Base-by-base conservation (phyloP, 495 filamentous ascomycete species). In the Lasiosphaeria ovina region DNA sequence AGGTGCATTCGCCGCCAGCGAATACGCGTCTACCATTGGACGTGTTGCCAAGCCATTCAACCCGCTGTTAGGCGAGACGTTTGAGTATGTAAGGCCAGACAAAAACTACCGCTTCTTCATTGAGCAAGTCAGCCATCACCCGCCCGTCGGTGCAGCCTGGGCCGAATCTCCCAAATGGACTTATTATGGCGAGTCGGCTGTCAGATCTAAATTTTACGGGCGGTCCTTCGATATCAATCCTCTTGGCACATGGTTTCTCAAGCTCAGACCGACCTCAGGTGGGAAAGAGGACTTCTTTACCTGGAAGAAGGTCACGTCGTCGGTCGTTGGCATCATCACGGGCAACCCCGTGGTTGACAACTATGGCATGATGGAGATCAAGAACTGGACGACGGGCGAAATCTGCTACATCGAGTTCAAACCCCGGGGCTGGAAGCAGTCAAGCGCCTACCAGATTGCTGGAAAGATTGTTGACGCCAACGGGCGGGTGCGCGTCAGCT, bases 11-110 rank as follows among this genome's bases (percentile, higher is more conserved):
- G 94, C 94, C 24, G 90, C 93, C 11, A 94, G 90, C 67, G 94
- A 97, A 73, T 98, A 97, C 69, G 92, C 95, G 10, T 97, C 94
- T 6, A 97, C 94, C 0, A 97, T 96, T 62, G 92, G 89, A 2
- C 92, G 94, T 70, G 93, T 98, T 12, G 95, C 95, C 7, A 98
- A 98, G 64, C 94, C 94, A 1, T 98, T 98, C 81, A 98, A 98
- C 66, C 94, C 94, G 32, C 83, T 98, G 8, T 80, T 98, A 3
- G 94, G 95, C 11, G 94, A 98, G 74, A 98, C 94, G 0, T 98
- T 95, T 68, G 94, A 98, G 74, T 98, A 98, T 68, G 90, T 86
- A 10, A 80, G 95, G 54, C 93, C 94, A 7, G 95, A 98, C 70
- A 96, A 96, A 69, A 92, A 92, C 44, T 98, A 96, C 72, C 91